These are phyloP conservation scores for Themeda triandra DNA, from an alignment of 176 grass and related monocot species.

Conservation along the genomic window DNA sequence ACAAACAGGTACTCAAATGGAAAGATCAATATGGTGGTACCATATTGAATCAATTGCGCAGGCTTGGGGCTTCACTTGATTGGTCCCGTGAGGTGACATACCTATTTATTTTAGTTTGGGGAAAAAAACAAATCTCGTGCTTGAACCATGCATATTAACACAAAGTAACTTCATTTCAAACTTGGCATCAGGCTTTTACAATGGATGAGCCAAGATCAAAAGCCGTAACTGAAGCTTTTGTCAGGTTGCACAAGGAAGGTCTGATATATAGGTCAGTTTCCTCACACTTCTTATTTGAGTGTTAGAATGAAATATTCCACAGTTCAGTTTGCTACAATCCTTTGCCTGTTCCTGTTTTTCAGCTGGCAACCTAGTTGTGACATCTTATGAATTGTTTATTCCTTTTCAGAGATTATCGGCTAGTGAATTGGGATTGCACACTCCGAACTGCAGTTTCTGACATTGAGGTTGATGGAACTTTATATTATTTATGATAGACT, in stretches of 20 bases:
- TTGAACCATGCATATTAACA: slow-evolving; percentile 16
- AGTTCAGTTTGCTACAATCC: background rate
- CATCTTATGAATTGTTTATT: slow-evolving; percentile 6
- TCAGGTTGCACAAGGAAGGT: slow-evolving; percentile 74
- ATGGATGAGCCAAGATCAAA: slow-evolving; percentile 87
- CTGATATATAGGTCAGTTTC: slow-evolving; percentile 83
- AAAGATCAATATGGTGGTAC: slow-evolving; percentile 83
- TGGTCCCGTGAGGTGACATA: slow-evolving; percentile 80
- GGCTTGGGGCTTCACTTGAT: slow-evolving; percentile 89
- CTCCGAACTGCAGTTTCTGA: slow-evolving; percentile 88
- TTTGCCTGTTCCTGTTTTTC: background rate
- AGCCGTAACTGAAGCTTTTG: slow-evolving; percentile 90
- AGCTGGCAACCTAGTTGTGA: background rate
- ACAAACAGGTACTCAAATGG: slow-evolving; percentile 83
- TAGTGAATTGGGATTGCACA: slow-evolving; percentile 98
- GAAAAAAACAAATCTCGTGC: background rate
- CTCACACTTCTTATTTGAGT: slow-evolving; percentile 16
- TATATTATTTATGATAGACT: slow-evolving; percentile 8
- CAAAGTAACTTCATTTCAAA: slow-evolving; percentile 20
- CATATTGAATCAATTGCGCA: slow-evolving; percentile 79
- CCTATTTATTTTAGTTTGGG: slow-evolving; percentile 6
- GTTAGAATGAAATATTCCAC: background rate
- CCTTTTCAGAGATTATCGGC: slow-evolving; percentile 68
- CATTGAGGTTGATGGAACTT: slow-evolving; percentile 59
- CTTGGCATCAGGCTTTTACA: slow-evolving; percentile 77